Percentiles rank a stretch among this genome's conserved stretches.
These are phyloP conservation scores for Fusarium sacchari DNA, from an alignment of 2,329 filamentous ascomycete species.

Conservation along the genomic window DNA sequence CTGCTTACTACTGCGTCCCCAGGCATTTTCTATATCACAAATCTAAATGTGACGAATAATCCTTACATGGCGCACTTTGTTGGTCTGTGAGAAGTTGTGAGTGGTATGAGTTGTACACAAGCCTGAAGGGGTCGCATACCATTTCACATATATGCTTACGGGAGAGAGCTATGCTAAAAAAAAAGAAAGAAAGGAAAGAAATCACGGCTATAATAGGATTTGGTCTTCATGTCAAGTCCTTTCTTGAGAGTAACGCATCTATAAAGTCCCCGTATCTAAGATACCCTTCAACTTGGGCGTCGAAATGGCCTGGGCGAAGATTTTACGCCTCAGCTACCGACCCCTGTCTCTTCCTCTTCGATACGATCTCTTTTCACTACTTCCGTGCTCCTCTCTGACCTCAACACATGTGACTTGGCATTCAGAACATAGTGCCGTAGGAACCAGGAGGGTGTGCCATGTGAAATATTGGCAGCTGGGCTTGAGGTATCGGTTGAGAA, in stretches of 20 bases:
- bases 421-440: conserved; percentile 18
- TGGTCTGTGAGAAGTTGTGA: neutral
- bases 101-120: neutral
- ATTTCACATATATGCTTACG: neutral
- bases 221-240: neutral
- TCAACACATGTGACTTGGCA: conserved; percentile 28
- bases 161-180: neutral
- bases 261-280: neutral
- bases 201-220: neutral
- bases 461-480: conserved; percentile 37
- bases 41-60: neutral
- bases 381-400: neutral
- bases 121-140: neutral
- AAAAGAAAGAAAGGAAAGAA: no score
- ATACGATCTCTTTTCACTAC: conserved; percentile 5
- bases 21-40: neutral
- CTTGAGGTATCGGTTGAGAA: conserved; percentile 42
- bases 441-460: conserved; percentile 37
- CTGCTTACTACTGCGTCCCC: neutral
- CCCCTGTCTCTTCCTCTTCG: neutral
- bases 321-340: neutral
- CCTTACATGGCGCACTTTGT: neutral
- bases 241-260: neutral
- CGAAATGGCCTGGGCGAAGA: neutral
- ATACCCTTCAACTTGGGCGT: neutral